phyloP scores from a whole-genome alignment of 1,284 basidiomycete species.

The Flammula alnicola region DNA sequence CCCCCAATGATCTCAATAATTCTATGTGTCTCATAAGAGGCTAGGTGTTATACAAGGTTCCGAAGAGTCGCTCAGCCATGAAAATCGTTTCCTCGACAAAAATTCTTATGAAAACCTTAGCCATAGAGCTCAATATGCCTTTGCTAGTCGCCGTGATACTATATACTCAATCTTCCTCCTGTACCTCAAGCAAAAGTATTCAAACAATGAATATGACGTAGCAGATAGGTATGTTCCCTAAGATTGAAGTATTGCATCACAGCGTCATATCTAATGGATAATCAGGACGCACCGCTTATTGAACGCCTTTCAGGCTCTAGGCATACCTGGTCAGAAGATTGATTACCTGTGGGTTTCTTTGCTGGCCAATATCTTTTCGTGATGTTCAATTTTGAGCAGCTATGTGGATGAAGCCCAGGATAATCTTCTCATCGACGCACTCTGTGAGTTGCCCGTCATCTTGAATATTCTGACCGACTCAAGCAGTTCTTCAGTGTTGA shows the following conservation, averaged over 20 bases:
- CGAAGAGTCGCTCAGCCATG: constrained; percentile 49
- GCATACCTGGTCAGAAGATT: constrained; percentile 48
- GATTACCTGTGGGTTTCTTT: constrained; percentile 58
- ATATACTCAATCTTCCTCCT: constrained; percentile 62
- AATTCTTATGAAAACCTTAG: constrained; percentile 55
- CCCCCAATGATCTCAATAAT: background rate
- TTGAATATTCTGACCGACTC: background rate
- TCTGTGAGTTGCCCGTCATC: constrained; percentile 45
- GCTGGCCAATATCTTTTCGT: background rate
- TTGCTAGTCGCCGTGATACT: constrained; percentile 51
- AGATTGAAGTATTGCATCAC: background rate
- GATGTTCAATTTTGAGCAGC: constrained; percentile 36
- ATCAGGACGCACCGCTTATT: constrained; percentile 60
- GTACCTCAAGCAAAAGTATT: constrained; percentile 54
- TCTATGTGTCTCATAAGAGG: background rate
- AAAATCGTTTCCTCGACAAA: constrained; percentile 47
- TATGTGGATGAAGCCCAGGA: constrained; percentile 81
- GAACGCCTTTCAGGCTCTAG: constrained; percentile 35
- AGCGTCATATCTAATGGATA: background rate
- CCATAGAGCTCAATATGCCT: constrained; percentile 58
- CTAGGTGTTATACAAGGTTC: constrained; percentile 74
- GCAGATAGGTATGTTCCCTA: constrained; percentile 66
- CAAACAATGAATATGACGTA: constrained; percentile 54
- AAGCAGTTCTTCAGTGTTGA: constrained; percentile 60
- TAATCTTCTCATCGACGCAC: constrained; percentile 69